phyloP scores from a whole-genome alignment of 1,139 yeast genomes.

The Zygoascus hellenicus region DNA sequence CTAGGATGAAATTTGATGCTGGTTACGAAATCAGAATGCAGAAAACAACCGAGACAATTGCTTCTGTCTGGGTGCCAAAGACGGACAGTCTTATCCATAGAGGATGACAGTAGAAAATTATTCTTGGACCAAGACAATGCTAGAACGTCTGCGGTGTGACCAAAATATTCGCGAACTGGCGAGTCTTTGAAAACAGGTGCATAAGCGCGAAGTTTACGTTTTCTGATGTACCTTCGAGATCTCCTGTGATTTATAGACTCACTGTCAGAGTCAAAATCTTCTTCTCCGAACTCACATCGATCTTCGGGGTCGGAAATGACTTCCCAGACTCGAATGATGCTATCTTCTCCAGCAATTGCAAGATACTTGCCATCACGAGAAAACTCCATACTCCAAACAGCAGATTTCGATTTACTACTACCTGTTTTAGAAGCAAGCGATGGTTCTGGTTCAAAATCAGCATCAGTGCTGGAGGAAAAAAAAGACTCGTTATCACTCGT shows the following conservation, averaged over 20 bases:
- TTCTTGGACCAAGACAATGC: slow-evolving; percentile 87
- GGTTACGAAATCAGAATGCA: slow-evolving; percentile 78
- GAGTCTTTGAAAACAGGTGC: slow-evolving; percentile 79
- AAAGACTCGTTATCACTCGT: background rate
- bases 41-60: slow-evolving; percentile 58
- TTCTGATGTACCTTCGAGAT: slow-evolving; percentile 6
- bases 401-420: slow-evolving; percentile 3
- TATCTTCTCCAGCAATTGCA: slow-evolving; percentile 80
- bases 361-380: slow-evolving; percentile 73
- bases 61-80: slow-evolving; percentile 78
- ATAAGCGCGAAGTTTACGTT: slow-evolving; percentile 31
- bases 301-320: slow-evolving; percentile 46
- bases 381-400: slow-evolving; percentile 64
- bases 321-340: slow-evolving; percentile 66
- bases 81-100: slow-evolving; percentile 79
- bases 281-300: slow-evolving; percentile 16
- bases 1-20: slow-evolving; percentile 75
- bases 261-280: slow-evolving; percentile 13
- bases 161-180: slow-evolving; percentile 57
- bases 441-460: background rate
- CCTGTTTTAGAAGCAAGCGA: background rate
- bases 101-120: slow-evolving; percentile 70
- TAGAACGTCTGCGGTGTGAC: slow-evolving; percentile 65
- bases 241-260: slow-evolving; percentile 2
- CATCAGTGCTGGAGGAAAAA: background rate